Percentiles rank a stretch among this genome's conserved stretches.
These are phyloP conservation scores for Penicillium sp. DNA, from an alignment of 2,329 filamentous ascomycete genomes.

Conservation along the genomic window DNA sequence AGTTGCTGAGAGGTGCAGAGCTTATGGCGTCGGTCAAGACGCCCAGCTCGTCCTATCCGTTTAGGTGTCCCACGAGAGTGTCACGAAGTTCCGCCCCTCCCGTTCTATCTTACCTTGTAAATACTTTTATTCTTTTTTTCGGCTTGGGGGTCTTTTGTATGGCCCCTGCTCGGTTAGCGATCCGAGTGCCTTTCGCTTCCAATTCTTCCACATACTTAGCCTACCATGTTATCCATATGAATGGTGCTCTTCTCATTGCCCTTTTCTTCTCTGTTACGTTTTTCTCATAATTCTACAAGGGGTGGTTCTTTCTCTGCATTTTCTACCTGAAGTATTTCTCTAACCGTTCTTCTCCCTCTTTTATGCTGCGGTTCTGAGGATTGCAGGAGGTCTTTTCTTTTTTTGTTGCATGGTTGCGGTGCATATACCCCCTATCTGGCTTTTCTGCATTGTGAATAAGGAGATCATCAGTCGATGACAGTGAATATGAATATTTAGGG, in stretches of 20 bases:
- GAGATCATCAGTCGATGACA: slow-evolving; percentile 16
- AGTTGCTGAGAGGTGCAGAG: slow-evolving; percentile 76
- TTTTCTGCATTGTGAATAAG: slow-evolving; percentile 29
- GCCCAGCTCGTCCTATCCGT: slow-evolving; percentile 69
- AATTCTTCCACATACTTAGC: slow-evolving; percentile 27
- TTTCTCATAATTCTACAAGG: slow-evolving; percentile 20
- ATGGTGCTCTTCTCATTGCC: slow-evolving; percentile 4
- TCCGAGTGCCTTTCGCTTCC: slow-evolving; percentile 29
- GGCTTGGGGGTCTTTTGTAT: slow-evolving; percentile 6
- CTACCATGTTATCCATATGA: slow-evolving; percentile 27
- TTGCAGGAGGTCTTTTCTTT: slow-evolving; percentile 21
- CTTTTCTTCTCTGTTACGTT: slow-evolving; percentile 10
- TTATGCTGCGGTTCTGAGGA: slow-evolving; percentile 12
- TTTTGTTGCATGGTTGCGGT: slow-evolving; percentile 32
- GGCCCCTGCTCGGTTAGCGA: slow-evolving; percentile 15
- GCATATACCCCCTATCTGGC: slow-evolving; percentile 33
- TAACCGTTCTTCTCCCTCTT: slow-evolving; percentile 15
- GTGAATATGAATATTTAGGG: slow-evolving; percentile 11
- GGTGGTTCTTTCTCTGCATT: slow-evolving; percentile 18
- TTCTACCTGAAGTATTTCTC: slow-evolving; percentile 17
- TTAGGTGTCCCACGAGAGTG: slow-evolving; percentile 37
- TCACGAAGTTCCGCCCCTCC: slow-evolving; percentile 18
- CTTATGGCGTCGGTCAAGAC: slow-evolving; percentile 54
- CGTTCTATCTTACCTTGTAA: slow-evolving; percentile 21
- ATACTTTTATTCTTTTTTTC: slow-evolving; percentile 10